phyloP scores from a whole-genome alignment of 1,139 yeast species.

The Hyphopichia burtonii region DNA sequence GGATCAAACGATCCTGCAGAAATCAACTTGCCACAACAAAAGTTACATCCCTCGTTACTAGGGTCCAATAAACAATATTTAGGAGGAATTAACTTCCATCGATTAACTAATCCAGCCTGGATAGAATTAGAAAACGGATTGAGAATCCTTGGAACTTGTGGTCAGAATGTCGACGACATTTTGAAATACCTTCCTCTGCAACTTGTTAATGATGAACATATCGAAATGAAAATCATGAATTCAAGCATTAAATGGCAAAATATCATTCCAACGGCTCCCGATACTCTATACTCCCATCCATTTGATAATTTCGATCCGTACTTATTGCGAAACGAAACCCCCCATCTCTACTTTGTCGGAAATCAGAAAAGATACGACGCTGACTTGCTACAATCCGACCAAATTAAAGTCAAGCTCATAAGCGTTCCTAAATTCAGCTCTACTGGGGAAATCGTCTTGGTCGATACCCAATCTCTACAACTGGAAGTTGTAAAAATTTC shows the following conservation, averaged over 20 bases:
- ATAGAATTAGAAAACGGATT: slow-evolving; percentile 47
- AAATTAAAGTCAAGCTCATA: slow-evolving; percentile 48
- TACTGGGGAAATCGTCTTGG: slow-evolving; percentile 66
- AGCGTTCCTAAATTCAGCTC: slow-evolving; percentile 67
- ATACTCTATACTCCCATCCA: slow-evolving; percentile 89
- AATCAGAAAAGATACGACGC: slow-evolving; percentile 67
- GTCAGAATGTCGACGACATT: slow-evolving; percentile 82
- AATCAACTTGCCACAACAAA: slow-evolving; percentile 83
- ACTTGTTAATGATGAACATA: slow-evolving; percentile 19
- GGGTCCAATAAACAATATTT: slow-evolving; percentile 43
- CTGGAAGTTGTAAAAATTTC: slow-evolving; percentile 37
- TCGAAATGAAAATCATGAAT: slow-evolving; percentile 54
- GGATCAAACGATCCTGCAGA: slow-evolving; percentile 86
- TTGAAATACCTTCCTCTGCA: slow-evolving; percentile 52
- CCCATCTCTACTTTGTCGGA: slow-evolving; percentile 85
- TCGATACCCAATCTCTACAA: slow-evolving; percentile 60
- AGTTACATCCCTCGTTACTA: slow-evolving; percentile 75
- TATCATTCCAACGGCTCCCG: slow-evolving; percentile 93
- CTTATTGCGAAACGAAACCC: slow-evolving; percentile 62
- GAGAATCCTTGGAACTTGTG: slow-evolving; percentile 70
- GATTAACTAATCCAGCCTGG: slow-evolving; percentile 79
- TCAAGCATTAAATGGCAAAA: slow-evolving; percentile 81
- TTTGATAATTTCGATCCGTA: slow-evolving; percentile 81
- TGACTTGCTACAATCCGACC: slow-evolving; percentile 22
- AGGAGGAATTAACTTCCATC: slow-evolving; percentile 38